These are phyloP conservation scores for Xylaria palmicola DNA, from an alignment of 495 filamentous ascomycete genomes.

Conservation along the genomic window DNA sequence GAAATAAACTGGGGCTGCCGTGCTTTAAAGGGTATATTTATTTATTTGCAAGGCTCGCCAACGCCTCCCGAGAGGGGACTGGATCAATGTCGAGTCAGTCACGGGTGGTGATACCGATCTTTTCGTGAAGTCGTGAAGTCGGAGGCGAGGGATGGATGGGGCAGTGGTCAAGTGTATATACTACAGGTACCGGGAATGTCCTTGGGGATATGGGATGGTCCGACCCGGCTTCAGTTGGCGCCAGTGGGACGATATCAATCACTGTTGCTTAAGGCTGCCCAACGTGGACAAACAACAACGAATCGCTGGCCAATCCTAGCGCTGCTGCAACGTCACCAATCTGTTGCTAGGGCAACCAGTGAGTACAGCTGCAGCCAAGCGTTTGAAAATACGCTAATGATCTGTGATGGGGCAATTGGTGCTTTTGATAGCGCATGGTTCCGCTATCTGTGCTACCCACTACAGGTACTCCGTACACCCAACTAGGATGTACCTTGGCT, in stretches of 20 bases:
- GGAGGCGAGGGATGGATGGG: neutral
- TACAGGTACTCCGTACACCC: neutral
- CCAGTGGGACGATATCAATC: neutral
- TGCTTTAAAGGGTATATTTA: conserved; percentile 11
- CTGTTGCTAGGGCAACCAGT: conserved; percentile 30
- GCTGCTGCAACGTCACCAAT: conserved; percentile 23
- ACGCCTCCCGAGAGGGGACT: neutral
- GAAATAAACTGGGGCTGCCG: conserved; percentile 9
- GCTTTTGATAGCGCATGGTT: neutral
- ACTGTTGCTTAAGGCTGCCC: conserved; percentile 5
- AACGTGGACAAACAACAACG: conserved; percentile 30
- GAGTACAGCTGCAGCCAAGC: neutral
- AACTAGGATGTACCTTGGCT: too few species aligned
- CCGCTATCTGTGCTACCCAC: neutral
- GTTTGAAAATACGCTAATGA: neutral
- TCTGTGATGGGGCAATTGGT: conserved; percentile 5
- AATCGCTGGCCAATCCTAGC: conserved; percentile 25
- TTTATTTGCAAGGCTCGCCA: neutral
- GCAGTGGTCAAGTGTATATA: conserved; percentile 3
- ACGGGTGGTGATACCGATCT: conserved; percentile 1
- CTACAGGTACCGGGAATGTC: conserved; percentile 1
- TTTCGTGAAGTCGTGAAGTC: too few species aligned
- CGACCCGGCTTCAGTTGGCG: conserved; percentile 7
- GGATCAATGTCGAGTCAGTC: neutral
- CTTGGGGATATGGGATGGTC: conserved; percentile 21